Base-by-base conservation (phyloP, 441 rosid genomes). In the Biscutella laevigata region DNA sequence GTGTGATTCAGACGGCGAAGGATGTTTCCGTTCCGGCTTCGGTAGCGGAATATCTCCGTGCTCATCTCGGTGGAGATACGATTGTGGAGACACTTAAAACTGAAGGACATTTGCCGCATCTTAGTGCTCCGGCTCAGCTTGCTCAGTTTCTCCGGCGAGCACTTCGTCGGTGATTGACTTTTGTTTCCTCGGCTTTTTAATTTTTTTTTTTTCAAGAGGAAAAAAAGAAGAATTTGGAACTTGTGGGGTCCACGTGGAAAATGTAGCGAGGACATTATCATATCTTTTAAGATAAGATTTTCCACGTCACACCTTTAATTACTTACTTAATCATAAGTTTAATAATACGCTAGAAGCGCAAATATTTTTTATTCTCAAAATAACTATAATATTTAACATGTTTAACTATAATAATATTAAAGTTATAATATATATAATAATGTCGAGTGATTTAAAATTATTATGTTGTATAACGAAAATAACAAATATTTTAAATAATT, bases 71-170 rank as follows among this genome's bases (percentile, higher is more conserved):
- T 1, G 82, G 86, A 7, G 64, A 59, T 53, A 76, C 69, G 2
- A 83, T 81, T 1, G 77, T 83, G 17, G 82, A 77, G 65, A 70
- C 61, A 50, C 59, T 83, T 40, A 69, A 47, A 39, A 80, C 73
- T 3, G 86, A 83, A 52, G 86, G 86, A 2, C 90, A 83, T 70
- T 68, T 83, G 69, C 84, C 90, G 4, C 86, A 83, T 62, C 69
- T 83, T 7, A 80, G 80, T 54, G 89, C 89, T 21, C 89, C 89
- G 15, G 44, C 64, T 5, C 58, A 72, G 56, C 58, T 90, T 29
- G 87, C 84, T 4, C 89, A 74, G 30, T 77, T 61, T 4, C 79
- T 90, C 76, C 76, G 79, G 64, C 83, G 88, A 54, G 89, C 87
- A 17, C 82, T 90, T 38, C 42, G 73, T 4, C 79, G 90, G 17